Conservation (phyloP, 352 stramenopile genomes). For the Phytopythium sindhum region DNA sequence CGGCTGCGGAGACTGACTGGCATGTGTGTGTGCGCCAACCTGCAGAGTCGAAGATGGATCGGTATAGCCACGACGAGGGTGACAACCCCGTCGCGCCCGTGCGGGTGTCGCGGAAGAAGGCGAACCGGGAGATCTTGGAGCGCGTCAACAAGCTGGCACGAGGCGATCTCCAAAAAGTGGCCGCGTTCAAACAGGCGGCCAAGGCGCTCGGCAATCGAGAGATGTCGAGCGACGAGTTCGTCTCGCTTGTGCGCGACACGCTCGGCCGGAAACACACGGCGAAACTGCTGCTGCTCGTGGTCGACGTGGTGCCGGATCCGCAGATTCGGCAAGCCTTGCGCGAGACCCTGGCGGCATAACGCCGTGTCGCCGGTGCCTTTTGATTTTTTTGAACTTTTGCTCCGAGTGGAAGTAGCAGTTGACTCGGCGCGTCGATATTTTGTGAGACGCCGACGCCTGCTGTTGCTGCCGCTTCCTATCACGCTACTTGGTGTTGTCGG, state of each 20-base stretch:
- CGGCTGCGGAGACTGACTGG: conserved; percentile 8
- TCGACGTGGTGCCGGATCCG: conserved; percentile 56
- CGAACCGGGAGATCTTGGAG: conserved; percentile 64
- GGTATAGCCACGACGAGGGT: conserved; percentile 15
- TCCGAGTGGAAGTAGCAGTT: not conserved
- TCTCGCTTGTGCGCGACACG: conserved; percentile 49
- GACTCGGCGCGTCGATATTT: not conserved
- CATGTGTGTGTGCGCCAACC: conserved; percentile 7
- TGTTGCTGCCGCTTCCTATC: not conserved
- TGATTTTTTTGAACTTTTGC: not conserved
- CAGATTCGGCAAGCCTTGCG: conserved; percentile 60
- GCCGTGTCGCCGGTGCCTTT: not conserved
- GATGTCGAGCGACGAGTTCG: conserved; percentile 63
- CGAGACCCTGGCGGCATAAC: conserved; percentile 37
- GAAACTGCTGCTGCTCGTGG: conserved; percentile 60
- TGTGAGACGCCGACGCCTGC: not conserved
- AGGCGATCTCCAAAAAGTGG: conserved; percentile 41
- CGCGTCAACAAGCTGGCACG: conserved; percentile 52
- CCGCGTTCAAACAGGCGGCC: conserved; percentile 63
- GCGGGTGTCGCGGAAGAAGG: conserved; percentile 50
- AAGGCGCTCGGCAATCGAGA: conserved; percentile 69
- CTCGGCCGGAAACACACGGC: conserved; percentile 54
- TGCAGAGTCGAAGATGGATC: conserved; percentile 33
- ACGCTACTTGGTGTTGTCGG: not conserved
- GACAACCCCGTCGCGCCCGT: conserved; percentile 15